These are phyloP conservation scores for Heliamphora exappendiculata DNA, from an alignment of 148 eudicot genomes.

Conservation along the genomic window DNA sequence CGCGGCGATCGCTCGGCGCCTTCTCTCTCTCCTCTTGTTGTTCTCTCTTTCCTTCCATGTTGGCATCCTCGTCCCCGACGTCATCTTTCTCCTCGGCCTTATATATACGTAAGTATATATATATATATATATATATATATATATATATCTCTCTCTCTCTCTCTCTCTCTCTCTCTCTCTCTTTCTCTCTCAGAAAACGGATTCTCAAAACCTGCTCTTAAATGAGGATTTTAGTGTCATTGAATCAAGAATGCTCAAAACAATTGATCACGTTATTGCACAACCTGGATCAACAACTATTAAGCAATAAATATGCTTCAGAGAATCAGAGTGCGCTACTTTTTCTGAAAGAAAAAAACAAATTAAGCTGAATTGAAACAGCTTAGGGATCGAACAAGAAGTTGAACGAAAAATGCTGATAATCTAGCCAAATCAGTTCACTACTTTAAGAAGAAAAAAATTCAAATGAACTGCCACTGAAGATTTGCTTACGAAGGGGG, in stretches of 20 bases:
- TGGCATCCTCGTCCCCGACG: conserved; percentile 40
- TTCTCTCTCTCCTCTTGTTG: conserved; percentile 55
- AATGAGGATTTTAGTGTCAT: not conserved
- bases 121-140: not conserved
- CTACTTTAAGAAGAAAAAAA: not conserved
- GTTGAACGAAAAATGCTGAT: not conserved
- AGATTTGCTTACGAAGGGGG: too few species aligned
- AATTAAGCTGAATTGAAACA: not conserved
- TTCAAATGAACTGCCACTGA: not conserved
- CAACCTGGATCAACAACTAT: not conserved
- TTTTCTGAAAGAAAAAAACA: too few species aligned
- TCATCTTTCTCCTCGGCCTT: conserved; percentile 16
- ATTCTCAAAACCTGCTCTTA: not conserved
- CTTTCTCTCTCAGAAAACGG: not conserved
- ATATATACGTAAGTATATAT: not conserved
- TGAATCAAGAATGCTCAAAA: not conserved
- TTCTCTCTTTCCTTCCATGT: conserved; percentile 68
- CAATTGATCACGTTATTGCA: not conserved
- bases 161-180: too few species aligned
- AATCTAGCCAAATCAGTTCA: not conserved
- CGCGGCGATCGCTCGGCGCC: conserved; percentile 48
- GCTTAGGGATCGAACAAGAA: not conserved
- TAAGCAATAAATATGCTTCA: not conserved
- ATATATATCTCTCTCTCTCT: too few species aligned
- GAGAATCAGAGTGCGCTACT: not conserved